Conservation (phyloP, 192 early-diverging fungal species). For the Backusella morwellensis region DNA sequence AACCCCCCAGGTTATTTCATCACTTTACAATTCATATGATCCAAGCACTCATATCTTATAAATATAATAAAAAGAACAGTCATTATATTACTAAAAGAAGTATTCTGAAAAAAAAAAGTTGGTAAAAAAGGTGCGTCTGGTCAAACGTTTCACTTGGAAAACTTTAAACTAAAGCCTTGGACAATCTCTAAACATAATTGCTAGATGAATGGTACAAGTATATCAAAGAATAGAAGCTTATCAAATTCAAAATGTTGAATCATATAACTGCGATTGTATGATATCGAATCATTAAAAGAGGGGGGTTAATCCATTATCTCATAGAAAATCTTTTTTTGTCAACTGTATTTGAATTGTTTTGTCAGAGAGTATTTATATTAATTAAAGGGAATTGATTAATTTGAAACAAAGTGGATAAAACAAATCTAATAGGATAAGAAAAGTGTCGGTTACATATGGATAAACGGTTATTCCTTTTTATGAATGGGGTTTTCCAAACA, state of each 20-base stretch:
- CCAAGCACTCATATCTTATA: too few relatives aligned
- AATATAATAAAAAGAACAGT: background rate
- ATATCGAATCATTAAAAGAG: background rate
- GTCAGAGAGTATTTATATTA: background rate
- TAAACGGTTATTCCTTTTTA: background rate
- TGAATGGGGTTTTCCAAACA: background rate
- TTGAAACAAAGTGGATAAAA: background rate
- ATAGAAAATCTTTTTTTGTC: background rate
- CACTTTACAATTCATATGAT: background rate
- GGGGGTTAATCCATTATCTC: background rate
- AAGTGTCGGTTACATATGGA: background rate
- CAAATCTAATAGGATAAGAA: background rate
- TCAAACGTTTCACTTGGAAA: background rate
- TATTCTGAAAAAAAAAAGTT: background rate
- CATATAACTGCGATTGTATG: background rate
- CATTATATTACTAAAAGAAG: background rate
- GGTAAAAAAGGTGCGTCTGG: background rate
- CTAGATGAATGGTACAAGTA: background rate
- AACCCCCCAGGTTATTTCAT: background rate
- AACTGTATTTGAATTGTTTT: background rate
- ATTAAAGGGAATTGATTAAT: background rate
- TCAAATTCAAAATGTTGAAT: background rate
- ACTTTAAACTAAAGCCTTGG: background rate
- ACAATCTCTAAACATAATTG: background rate
- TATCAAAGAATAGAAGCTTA: background rate